Conservation (phyloP, 1,139 yeast genomes). For the Tardiomyces depauwii region DNA sequence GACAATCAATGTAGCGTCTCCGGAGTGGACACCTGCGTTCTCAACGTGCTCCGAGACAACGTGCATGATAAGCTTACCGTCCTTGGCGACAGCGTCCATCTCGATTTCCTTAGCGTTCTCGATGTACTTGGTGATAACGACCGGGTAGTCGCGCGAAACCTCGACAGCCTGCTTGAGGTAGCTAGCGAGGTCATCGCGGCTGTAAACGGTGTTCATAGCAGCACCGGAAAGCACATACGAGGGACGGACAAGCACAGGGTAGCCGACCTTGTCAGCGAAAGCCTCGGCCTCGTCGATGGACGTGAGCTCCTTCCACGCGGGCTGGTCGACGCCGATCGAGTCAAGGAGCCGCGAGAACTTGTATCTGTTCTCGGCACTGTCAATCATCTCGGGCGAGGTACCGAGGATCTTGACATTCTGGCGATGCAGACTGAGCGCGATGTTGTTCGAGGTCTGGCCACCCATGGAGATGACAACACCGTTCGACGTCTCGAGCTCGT, state of each 20-base stretch:
- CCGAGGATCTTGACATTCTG: conserved; percentile 75
- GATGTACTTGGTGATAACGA: conserved; percentile 90
- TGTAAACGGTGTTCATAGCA: conserved; percentile 90
- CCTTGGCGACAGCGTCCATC: conserved; percentile 88
- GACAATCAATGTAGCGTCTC: conserved; percentile 90
- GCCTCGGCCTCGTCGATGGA: conserved; percentile 74
- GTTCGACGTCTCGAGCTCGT: conserved; percentile 77
- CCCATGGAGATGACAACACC: conserved; percentile 97
- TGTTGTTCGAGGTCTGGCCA: conserved; percentile 96
- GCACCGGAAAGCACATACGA: conserved; percentile 97
- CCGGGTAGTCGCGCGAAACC: conserved; percentile 94
- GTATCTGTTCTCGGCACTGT: conserved; percentile 96
- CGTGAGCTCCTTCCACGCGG: conserved; percentile 93
- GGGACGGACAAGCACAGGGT: conserved; percentile 96
- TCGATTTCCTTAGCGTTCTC: conserved; percentile 96
- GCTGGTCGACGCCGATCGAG: conserved; percentile 88
- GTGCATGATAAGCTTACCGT: conserved; percentile 83
- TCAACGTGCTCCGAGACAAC: conserved; percentile 97
- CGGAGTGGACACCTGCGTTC: conserved; percentile 98
- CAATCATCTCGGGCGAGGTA: conserved; percentile 90
- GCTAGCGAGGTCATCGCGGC: conserved; percentile 63
- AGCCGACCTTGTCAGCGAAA: conserved; percentile 80
- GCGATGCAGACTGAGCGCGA: conserved; percentile 74
- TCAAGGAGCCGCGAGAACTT: conserved; percentile 92
- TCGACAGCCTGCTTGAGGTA: conserved; percentile 81